A percentile compares a stretch with the other conserved stretches of the same genome.
These are phyloP conservation scores for Solanum pinnatisectum DNA, from an alignment of 257 asterid species.

Conservation along the genomic window DNA sequence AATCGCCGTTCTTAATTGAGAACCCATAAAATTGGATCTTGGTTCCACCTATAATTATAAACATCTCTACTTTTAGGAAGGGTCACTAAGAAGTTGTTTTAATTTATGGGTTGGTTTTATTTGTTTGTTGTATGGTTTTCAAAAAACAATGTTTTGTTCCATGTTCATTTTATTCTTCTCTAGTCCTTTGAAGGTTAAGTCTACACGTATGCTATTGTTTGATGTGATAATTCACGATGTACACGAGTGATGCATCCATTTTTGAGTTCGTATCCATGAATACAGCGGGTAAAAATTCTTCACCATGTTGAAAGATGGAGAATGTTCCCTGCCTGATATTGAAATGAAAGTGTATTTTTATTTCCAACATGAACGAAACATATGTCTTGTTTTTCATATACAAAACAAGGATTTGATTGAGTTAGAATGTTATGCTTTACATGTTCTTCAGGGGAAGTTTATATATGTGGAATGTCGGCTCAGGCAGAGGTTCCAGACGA, in stretches of 20 bases:
- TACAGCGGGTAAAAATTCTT: not conserved
- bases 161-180: not conserved
- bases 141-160: no score
- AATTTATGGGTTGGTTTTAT: not conserved
- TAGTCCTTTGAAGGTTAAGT: not conserved
- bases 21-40: not conserved
- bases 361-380: not conserved
- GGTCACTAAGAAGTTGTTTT: not conserved
- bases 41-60: not conserved
- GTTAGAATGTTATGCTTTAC: not conserved
- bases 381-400: not conserved
- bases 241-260: not conserved
- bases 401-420: not conserved
- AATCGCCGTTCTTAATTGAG: not conserved
- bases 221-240: not conserved
- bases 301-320: not conserved
- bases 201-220: not conserved
- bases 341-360: not conserved
- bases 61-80: not conserved
- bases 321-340: not conserved
- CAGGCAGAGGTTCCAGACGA: conserved; percentile 82
- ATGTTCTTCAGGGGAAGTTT: conserved; percentile 68
- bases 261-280: not conserved
- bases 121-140: not conserved
- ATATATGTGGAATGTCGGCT: conserved; percentile 86